Base-by-base conservation (phyloP, 768 basidiomycete species). In the Podaxis rugospora region DNA sequence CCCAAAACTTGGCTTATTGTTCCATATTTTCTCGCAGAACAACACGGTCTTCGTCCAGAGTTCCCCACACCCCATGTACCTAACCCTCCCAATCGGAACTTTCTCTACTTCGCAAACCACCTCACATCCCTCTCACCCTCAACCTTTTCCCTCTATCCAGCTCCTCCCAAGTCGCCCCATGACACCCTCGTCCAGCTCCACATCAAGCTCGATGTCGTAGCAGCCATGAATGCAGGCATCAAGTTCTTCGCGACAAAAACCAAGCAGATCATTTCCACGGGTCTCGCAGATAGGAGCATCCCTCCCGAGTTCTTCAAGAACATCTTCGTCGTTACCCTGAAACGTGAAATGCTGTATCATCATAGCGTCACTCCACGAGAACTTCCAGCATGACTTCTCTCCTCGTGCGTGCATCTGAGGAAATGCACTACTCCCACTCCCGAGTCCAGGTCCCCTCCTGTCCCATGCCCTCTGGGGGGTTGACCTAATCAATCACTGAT, bases 191-290 rank as follows among this genome's bases (percentile, higher is more conserved):
- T 60, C 16, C 59, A 53, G 35, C 51, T 67, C 25, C 62, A 65
- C 32, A 63, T 67, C 54, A 25, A 52, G 35, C 25, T 67, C 36
- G 59, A 67, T 36, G 59, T 66, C n/a, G n/a, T 51, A 14, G 54
- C 50, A 10, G 65, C 66, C 5, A 61, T 66, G 62, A 40, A 51
- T 13, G 55, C 53, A 10, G 66, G 66, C 13, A 62, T 66, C 46
- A 62, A 63, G 47, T 66, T 67, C 47, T 67, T 60, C 55, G 18
- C 35, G 11, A 62, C 66, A 32, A 62, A 62, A 36, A 28, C 25
- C 2, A 21, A 37, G 28, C 28, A 60, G 25, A 59, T 67, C 21
- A 56, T 63, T 21, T 57, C 64, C n/a, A 57, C 63, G 1, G 66
- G 66, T 37, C 44, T 63, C 18, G 2, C 7, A 2, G 23, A 51